Conservation (phyloP, 306 rosid genomes). For the Ceratonia siliqua region DNA sequence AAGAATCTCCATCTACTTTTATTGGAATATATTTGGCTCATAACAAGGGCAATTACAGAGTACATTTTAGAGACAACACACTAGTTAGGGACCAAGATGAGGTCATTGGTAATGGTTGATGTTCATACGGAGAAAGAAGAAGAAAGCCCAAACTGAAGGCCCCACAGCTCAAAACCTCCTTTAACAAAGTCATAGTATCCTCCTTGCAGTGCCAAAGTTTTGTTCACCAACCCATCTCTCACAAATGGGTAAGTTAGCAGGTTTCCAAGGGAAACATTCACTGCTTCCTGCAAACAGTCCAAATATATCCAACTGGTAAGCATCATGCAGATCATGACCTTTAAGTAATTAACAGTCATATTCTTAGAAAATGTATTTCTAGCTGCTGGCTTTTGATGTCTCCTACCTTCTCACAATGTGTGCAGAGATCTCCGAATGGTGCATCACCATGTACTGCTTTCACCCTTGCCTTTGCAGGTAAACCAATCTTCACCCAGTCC, state of each 20-base stretch:
- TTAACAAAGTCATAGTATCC: conserved; percentile 91
- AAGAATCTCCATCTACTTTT: conserved; percentile 41
- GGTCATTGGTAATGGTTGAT: conserved; percentile 49
- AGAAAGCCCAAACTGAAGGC: conserved; percentile 77
- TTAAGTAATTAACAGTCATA: no score
- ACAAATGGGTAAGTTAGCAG: conserved; percentile 91
- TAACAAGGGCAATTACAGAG: conserved; percentile 35
- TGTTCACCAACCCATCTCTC: conserved; percentile 89
- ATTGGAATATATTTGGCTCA: conserved; percentile 33
- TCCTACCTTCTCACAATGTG: conserved; percentile 81
- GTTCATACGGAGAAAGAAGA: conserved; percentile 89
- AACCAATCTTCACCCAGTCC: conserved; percentile 83
- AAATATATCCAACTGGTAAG: neutral
- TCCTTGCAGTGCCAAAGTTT: conserved; percentile 80
- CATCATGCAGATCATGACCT: no score
- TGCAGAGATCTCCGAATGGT: conserved; percentile 56
- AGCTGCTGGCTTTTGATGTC: neutral
- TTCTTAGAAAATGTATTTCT: neutral
- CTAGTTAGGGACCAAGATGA: conserved; percentile 48
- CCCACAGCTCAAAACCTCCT: conserved; percentile 93
- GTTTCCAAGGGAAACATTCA: conserved; percentile 82
- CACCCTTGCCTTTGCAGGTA: conserved; percentile 84
- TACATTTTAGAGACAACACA: conserved; percentile 39
- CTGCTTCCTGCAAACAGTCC: conserved; percentile 78
- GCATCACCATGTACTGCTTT: conserved; percentile 40